These are phyloP conservation scores for Cucurbita moschata DNA, from an alignment of 306 rosid genomes.

Conservation along the genomic window DNA sequence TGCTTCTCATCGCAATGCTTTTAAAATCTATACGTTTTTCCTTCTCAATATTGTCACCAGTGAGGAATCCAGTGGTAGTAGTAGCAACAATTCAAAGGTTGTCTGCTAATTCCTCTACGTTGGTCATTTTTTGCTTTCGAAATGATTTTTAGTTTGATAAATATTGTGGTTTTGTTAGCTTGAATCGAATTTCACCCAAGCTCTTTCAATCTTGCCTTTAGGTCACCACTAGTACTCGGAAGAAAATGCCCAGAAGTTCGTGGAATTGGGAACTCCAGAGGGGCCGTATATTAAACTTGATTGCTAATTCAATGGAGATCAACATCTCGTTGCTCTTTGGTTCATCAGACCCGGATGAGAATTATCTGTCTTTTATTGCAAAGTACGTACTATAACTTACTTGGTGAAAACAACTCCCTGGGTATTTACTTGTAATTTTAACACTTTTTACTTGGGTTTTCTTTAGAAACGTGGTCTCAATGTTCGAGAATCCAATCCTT, in stretches of 20 bases:
- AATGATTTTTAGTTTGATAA: too few relatives aligned
- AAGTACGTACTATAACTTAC: conserved; percentile 34
- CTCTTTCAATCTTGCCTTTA: conserved; percentile 14
- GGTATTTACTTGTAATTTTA: neutral
- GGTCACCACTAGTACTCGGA: conserved; percentile 49
- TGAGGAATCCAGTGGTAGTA: conserved; percentile 31
- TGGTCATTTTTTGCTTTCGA: neutral
- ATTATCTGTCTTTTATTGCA: conserved; percentile 55
- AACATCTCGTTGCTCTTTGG: conserved; percentile 76
- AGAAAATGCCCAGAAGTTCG: conserved; percentile 38
- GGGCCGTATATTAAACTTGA: conserved; percentile 60
- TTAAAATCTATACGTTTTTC: conserved; percentile 67
- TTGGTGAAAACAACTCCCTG: neutral
- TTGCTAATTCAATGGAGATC: conserved; percentile 84
- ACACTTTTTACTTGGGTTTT: conserved; percentile 11
- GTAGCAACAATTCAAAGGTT: conserved; percentile 39
- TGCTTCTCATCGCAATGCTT: conserved; percentile 69
- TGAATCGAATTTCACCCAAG: neutral
- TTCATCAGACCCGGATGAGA: conserved; percentile 56
- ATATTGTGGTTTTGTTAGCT: neutral
- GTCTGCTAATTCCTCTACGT: neutral
- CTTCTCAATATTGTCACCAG: conserved; percentile 40
- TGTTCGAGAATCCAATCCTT: conserved; percentile 58
- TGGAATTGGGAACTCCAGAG: conserved; percentile 93
- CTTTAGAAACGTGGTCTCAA: conserved; percentile 47